phyloP scores from a whole-genome alignment of 169 alveolate genomes.

The Plasmodium sp. region DNA sequence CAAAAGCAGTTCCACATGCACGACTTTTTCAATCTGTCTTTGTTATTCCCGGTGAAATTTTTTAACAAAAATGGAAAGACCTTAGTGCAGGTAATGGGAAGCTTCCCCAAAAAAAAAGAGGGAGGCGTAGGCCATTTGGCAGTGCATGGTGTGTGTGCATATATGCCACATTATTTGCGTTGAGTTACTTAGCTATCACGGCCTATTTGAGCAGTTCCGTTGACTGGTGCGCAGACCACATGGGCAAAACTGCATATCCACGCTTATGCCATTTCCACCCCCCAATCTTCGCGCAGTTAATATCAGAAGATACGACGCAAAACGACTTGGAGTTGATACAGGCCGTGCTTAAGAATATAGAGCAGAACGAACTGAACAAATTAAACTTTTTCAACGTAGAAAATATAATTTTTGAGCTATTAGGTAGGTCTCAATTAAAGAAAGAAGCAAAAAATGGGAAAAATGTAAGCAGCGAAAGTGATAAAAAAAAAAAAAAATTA shows the following conservation, averaged over 20 bases:
- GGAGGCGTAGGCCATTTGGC: not conserved
- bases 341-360: constrained; percentile 52
- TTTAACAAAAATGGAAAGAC: constrained; percentile 47
- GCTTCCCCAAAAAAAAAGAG: constrained; percentile 4
- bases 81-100: constrained; percentile 28
- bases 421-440: constrained; percentile 56
- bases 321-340: constrained; percentile 41
- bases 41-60: constrained; percentile 55
- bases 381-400: constrained; percentile 46
- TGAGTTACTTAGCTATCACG: not conserved
- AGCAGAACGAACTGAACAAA: constrained; percentile 37
- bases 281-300: constrained; percentile 7
- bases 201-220: not conserved
- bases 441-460: not conserved
- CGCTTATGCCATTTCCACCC: not conserved
- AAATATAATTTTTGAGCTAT: constrained; percentile 44
- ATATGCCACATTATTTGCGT: not conserved
- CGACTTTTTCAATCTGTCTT: constrained; percentile 49
- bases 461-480: not conserved
- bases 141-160: not conserved
- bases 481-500: not conserved
- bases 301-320: constrained; percentile 39
- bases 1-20: constrained; percentile 34
- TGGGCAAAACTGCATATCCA: not conserved
- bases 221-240: not conserved